Evolutionary conservation across 495 filamentous ascomycete species (phyloP), one percentile per base, ranked within the genome.

Genomic region (Penicillium cinerascens): DNA sequence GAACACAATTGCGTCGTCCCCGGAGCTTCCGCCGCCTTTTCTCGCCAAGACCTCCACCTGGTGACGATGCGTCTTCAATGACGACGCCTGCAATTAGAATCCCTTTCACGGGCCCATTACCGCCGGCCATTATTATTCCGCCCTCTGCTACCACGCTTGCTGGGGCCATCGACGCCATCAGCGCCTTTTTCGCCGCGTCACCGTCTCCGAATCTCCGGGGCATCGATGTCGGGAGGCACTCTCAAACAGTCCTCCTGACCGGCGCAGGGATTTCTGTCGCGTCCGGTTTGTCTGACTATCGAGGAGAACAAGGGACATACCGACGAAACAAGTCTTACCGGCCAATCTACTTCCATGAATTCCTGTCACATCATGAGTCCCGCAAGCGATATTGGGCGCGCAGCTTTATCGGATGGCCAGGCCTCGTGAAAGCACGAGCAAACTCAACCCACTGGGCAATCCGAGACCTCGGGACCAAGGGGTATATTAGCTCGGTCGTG

Each of bases 301-400:
- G 93, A 44, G 93, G 93, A 6, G 76, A 81, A 26, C 87, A 91
- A 51, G 93, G 93, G 37, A 97, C 93, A 16, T 98, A 98, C 59
- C 84, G 89, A 22, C 81, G 89, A 52, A 97, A 97, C 73, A 87
- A 85, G 64, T 82, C 80, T 3, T 96, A 96, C 65, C 83, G 87
- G 21, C 93, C 93, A 15, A 93, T 96, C 57, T 98, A 95, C 71
- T 95, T 84, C 70, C 82, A 88, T 69, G 93, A 98, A 61, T 98
- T 97, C 64, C 55, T 86, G 23, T 67, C 78, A 37, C 86, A 73
- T 54, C 92, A 98, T 72, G 91, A 92, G 64, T 87, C 89, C 16
- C 77, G 93, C 48, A 95, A 97, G 71, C 75, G 93, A 51, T 98
- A 98, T 73, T 98, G 92, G 92, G 92, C 93, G 6, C 76, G 93